Evolutionary conservation across 176 grass and related monocot species (phyloP).

Genomic region (Ananas comosus): DNA sequence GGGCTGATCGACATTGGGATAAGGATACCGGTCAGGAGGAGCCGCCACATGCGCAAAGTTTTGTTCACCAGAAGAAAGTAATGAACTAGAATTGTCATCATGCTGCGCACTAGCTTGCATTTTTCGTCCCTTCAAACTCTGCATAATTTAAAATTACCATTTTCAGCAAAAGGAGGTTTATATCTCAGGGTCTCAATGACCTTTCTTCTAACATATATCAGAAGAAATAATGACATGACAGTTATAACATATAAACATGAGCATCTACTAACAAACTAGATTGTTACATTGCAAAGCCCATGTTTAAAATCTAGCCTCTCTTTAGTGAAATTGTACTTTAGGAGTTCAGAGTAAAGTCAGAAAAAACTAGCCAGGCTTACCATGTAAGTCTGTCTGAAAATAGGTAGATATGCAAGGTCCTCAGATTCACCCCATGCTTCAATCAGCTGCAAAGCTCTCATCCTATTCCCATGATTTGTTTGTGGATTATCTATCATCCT

Average conservation of each 20-base stretch:
- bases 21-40: slow-evolving; percentile 3
- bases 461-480: slow-evolving; percentile 15
- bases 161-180: background rate
- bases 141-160: background rate
- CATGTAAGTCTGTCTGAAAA: slow-evolving; percentile 29
- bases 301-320: background rate
- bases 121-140: slow-evolving; percentile 25
- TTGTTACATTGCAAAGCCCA: background rate
- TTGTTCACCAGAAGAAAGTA: slow-evolving; percentile 14
- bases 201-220: background rate
- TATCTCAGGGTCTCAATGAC: background rate
- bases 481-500: slow-evolving; percentile 35
- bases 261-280: background rate
- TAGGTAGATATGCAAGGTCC: slow-evolving; percentile 27
- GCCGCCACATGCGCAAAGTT: slow-evolving; percentile 7
- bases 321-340: too few relatives aligned
- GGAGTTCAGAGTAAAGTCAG: background rate
- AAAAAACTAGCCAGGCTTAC: slow-evolving; percentile 8
- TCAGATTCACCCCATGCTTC: slow-evolving; percentile 35
- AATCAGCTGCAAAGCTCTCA: slow-evolving; percentile 26
- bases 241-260: background rate
- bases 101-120: slow-evolving; percentile 12
- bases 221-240: background rate
- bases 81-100: slow-evolving; percentile 10
- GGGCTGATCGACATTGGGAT: slow-evolving; percentile 4